Percentiles rank a stretch among this genome's conserved stretches.
phyloP scores from a whole-genome alignment of 2,329 filamentous ascomycete species.

The Aspergillus ochraceoroseus region DNA sequence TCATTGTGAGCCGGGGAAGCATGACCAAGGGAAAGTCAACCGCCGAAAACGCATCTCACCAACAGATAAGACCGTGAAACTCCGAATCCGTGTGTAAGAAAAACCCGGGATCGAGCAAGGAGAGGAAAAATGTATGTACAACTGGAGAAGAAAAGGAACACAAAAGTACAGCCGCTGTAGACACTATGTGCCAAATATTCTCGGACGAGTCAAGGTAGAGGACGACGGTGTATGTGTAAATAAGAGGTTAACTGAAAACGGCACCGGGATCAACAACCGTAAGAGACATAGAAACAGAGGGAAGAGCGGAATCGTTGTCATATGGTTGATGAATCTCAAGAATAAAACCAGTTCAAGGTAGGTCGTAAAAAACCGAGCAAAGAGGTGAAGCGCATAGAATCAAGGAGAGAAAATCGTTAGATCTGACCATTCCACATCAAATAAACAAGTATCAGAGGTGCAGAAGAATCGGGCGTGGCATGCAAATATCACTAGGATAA shows the following conservation, averaged over 20 bases:
- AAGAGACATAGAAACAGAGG: slow-evolving; percentile 8
- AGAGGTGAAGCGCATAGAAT: not conserved
- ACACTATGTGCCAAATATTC: not conserved
- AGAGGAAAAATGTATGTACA: slow-evolving; percentile 9
- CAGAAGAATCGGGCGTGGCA: too few species aligned
- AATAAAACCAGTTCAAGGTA: slow-evolving; percentile 5
- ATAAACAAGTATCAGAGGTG: not conserved
- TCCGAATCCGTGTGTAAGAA: slow-evolving; percentile 10
- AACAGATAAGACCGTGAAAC: slow-evolving; percentile 8
- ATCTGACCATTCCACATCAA: not conserved
- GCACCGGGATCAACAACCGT: not conserved
- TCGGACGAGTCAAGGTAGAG: not conserved
- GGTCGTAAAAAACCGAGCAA: not conserved
- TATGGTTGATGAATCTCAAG: slow-evolving; percentile 17
- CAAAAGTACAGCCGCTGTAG: slow-evolving; percentile 1
- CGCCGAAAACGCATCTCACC: slow-evolving; percentile 2
- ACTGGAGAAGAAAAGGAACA: slow-evolving; percentile 6
- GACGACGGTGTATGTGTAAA: not conserved
- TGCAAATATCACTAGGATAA: too few species aligned
- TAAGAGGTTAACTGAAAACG: not conserved
- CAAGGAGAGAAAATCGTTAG: not conserved
- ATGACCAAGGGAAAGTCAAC: slow-evolving; percentile 1
- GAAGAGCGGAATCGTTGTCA: slow-evolving; percentile 21
- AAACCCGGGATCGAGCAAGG: slow-evolving; percentile 8
- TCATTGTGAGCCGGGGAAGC: not conserved